Conservation (phyloP, 1,284 basidiomycete species). For the Papiliotrema flavescens region DNA sequence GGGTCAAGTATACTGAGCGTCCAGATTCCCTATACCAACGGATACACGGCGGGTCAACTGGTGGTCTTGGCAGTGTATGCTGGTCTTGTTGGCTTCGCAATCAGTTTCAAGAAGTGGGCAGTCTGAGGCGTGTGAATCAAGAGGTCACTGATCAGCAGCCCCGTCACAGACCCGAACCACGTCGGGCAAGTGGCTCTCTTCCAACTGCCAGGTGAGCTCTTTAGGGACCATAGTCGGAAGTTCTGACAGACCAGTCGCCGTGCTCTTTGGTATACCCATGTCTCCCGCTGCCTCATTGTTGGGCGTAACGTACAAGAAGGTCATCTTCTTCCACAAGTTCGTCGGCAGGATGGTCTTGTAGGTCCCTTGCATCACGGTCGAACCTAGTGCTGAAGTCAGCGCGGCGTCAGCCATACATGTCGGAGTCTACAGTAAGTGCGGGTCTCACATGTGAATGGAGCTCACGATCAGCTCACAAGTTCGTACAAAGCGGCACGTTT, state of each 20-base stretch:
- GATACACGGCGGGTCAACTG: not conserved
- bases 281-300: not conserved
- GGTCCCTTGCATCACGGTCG: not conserved
- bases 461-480: slow-evolving; percentile 1
- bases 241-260: not conserved
- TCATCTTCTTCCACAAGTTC: not conserved
- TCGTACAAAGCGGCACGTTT: not conserved
- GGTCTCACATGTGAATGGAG: not conserved
- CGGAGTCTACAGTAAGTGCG: not conserved
- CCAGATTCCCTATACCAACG: not conserved
- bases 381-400: not conserved
- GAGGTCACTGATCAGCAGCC: not conserved
- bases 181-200: not conserved
- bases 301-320: not conserved
- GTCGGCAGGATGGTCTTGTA: slow-evolving; percentile 2
- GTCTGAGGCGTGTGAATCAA: not conserved
- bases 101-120: not conserved
- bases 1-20: not conserved
- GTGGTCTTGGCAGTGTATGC: not conserved
- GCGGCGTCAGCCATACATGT: not conserved
- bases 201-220: not conserved
- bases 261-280: not conserved
- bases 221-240: no score
- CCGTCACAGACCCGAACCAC: not conserved
- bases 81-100: not conserved